Percentiles rank a stretch among this genome's conserved stretches.
phyloP scores from a whole-genome alignment of 306 rosid species.

The Cicer arietinum region DNA sequence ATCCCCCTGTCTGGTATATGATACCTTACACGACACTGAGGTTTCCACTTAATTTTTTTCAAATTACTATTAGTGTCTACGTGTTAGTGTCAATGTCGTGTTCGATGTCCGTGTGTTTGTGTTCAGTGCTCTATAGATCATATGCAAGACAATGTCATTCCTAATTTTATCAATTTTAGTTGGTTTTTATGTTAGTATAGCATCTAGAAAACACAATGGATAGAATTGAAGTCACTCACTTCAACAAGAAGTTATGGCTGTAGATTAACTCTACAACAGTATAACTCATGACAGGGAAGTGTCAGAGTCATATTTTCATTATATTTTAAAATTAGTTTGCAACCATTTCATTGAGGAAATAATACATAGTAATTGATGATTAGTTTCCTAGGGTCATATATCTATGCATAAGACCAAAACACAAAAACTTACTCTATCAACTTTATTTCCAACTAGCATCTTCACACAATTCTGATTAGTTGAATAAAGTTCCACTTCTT shows the following conservation, averaged over 20 bases:
- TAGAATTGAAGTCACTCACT: not conserved
- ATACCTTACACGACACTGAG: too few relatives aligned
- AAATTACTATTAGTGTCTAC: not conserved
- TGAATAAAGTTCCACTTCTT: constrained; percentile 89
- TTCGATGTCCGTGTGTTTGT: not conserved
- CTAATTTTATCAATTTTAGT: not conserved
- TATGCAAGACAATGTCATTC: not conserved
- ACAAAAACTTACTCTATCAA: constrained; percentile 78
- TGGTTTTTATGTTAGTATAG: not conserved
- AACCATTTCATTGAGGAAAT: constrained; percentile 21
- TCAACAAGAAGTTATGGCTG: not conserved
- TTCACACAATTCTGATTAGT: constrained; percentile 84
- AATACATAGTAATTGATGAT: not conserved
- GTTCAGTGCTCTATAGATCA: not conserved
- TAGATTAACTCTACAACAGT: not conserved
- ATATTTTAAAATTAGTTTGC: constrained; percentile 23
- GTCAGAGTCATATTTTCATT: constrained; percentile 16
- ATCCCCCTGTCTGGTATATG: too few relatives aligned
- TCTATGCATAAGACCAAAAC: constrained; percentile 24
- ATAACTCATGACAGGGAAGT: constrained; percentile 3
- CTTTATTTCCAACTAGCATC: constrained; percentile 96
- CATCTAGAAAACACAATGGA: not conserved
- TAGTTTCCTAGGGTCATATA: constrained; percentile 29
- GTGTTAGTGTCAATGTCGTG: not conserved
- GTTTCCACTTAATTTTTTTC: not conserved